Percentiles rank a stretch among this genome's conserved stretches.
These are phyloP conservation scores for Boletus fagicola DNA, from an alignment of 768 basidiomycete genomes.

Conservation along the genomic window DNA sequence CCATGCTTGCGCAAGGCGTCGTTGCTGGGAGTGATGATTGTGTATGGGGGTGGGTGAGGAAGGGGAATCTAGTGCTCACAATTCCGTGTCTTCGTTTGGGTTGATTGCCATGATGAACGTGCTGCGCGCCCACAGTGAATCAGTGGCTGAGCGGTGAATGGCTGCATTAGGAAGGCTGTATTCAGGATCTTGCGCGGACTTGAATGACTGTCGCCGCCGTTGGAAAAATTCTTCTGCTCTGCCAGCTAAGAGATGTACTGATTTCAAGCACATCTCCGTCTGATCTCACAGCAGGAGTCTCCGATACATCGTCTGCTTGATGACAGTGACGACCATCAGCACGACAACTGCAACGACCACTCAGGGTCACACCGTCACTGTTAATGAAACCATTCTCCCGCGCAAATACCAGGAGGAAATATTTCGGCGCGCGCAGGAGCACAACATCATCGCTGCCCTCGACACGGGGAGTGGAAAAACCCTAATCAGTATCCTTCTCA, in stretches of 20 bases:
- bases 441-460: conserved; percentile 57
- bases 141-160: not conserved
- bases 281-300: conserved; percentile 11
- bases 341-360: conserved; percentile 22
- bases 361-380: conserved; percentile 25
- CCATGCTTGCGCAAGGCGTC: too few relatives aligned
- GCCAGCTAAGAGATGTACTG: conserved; percentile 24
- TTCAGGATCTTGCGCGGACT: conserved; percentile 26
- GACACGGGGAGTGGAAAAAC: conserved; percentile 66
- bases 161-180: conserved; percentile 32
- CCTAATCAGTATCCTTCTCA: conserved; percentile 58
- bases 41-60: not conserved
- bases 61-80: conserved; percentile 51
- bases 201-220: conserved; percentile 18
- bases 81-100: conserved; percentile 93
- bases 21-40: too few relatives aligned
- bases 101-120: conserved; percentile 55
- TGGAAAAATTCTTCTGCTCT: conserved; percentile 9
- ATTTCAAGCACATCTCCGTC: conserved; percentile 10
- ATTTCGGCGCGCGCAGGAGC: conserved; percentile 47
- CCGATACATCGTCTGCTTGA: conserved; percentile 20
- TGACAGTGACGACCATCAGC: conserved; percentile 24
- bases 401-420: conserved; percentile 58
- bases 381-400: conserved; percentile 42
- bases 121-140: conserved; percentile 10